phyloP scores from a whole-genome alignment of 2,329 filamentous ascomycete species.

The Reticulascus tulasneorum region DNA sequence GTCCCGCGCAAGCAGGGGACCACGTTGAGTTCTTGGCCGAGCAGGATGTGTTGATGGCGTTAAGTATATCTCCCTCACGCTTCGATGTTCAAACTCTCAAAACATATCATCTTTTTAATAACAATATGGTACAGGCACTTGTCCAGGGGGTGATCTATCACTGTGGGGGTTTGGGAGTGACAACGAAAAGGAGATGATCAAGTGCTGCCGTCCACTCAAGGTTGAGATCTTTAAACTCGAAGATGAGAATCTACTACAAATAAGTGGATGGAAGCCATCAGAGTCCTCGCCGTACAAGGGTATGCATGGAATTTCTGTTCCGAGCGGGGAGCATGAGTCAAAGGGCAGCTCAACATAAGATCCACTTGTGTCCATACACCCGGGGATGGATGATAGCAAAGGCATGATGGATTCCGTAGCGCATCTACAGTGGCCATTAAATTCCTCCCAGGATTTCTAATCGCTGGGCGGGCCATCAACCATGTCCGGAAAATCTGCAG shows the following conservation, averaged over 20 bases:
- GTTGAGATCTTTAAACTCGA: conserved; percentile 67
- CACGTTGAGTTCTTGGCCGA: conserved; percentile 78
- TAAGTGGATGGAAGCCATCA: conserved; percentile 58
- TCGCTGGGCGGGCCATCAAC: too few relatives aligned
- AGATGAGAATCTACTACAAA: conserved; percentile 46
- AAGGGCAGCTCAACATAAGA: too few relatives aligned
- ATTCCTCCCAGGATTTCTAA: too few relatives aligned
- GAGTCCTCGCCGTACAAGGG: conserved; percentile 59
- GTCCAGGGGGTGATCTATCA: conserved; percentile 76
- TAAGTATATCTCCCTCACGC: too few relatives aligned
- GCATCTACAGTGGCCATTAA: too few relatives aligned
- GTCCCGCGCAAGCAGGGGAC: conserved; percentile 50
- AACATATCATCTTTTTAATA: too few relatives aligned
- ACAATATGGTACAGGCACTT: conserved; percentile 61
- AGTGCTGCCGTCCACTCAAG: conserved; percentile 68
- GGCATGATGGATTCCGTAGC: too few relatives aligned
- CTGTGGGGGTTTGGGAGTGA: conserved; percentile 74
- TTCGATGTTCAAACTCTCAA: too few relatives aligned
- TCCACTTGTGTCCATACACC: too few relatives aligned
- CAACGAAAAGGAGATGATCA: conserved; percentile 63
- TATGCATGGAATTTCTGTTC: conserved; percentile 56
- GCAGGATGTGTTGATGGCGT: conserved; percentile 63
- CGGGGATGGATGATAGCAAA: too few relatives aligned
- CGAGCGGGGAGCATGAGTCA: conserved; percentile 10
- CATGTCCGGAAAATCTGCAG: conserved; percentile 7